Conservation (phyloP, 2,329 filamentous ascomycete species). For the Paraconiothyrium sp. region DNA sequence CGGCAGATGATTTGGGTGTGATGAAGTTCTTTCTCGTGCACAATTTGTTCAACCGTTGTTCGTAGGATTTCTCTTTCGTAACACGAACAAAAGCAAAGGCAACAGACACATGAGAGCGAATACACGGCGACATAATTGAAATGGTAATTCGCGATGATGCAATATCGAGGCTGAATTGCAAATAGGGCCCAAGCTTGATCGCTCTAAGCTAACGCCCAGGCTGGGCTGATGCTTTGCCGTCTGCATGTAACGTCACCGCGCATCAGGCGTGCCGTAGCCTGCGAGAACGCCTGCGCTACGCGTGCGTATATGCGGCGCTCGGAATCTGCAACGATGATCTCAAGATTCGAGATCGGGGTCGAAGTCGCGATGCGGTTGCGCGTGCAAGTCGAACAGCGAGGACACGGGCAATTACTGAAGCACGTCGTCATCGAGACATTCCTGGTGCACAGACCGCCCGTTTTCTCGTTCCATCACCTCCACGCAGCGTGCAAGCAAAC, state of each 20-base stretch:
- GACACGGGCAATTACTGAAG: neutral
- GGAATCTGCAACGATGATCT: neutral
- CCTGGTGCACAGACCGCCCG: conserved; percentile 9
- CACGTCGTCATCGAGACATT: neutral
- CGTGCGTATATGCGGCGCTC: neutral
- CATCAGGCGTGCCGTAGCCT: conserved; percentile 4
- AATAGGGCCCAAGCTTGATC: conserved; percentile 7
- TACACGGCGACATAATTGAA: neutral
- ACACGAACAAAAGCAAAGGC: neutral
- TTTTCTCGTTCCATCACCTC: neutral
- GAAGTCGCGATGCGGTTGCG: neutral
- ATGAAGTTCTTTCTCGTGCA: neutral
- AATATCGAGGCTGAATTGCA: conserved; percentile 8
- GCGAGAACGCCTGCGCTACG: neutral
- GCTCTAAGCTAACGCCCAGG: conserved; percentile 12
- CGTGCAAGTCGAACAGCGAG: neutral
- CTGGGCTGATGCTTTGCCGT: conserved; percentile 9
- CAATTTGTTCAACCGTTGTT: neutral
- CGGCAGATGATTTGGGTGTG: neutral
- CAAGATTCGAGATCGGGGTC: neutral
- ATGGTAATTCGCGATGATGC: conserved; percentile 7
- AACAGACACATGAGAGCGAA: neutral
- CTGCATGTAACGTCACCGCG: conserved; percentile 3
- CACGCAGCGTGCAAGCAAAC: conserved; percentile 5
- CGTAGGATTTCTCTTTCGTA: neutral